Percentiles rank a stretch among this genome's conserved stretches.
phyloP scores from a whole-genome alignment of 805 yeast genomes.

The Kuraishia ogatae region DNA sequence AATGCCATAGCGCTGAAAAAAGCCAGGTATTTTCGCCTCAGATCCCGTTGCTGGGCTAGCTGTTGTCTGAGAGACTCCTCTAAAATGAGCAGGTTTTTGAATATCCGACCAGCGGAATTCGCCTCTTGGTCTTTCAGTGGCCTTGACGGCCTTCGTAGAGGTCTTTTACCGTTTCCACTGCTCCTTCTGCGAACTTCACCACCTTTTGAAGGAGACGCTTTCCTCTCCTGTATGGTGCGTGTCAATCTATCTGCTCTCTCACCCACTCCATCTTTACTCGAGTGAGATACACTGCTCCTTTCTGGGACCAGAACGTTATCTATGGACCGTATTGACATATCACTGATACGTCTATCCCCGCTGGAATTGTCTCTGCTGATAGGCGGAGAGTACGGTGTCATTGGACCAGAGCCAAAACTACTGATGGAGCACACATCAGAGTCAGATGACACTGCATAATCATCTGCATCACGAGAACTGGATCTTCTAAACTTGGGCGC shows the following conservation, averaged over 20 bases:
- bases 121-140: slow-evolving; percentile 1
- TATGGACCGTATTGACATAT: neutral
- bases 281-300: neutral
- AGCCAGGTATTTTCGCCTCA: slow-evolving; percentile 54
- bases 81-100: slow-evolving; percentile 70
- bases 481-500: slow-evolving; percentile 15
- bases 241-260: neutral
- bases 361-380: neutral
- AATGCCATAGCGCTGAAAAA: slow-evolving; percentile 38
- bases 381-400: neutral
- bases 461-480: slow-evolving; percentile 14
- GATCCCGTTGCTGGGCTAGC: slow-evolving; percentile 57
- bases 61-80: slow-evolving; percentile 85
- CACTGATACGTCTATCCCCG: neutral
- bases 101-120: slow-evolving; percentile 58
- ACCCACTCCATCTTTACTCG: neutral
- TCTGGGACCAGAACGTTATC: neutral
- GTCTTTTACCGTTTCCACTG: neutral
- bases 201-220: neutral
- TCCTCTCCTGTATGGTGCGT: neutral
- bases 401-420: slow-evolving; percentile 1
- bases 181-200: neutral
- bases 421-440: slow-evolving; percentile 21
- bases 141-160: slow-evolving; percentile 7
- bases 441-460: slow-evolving; percentile 22